Evolutionary conservation across 1,139 yeast genomes (phyloP).

Genomic region (Debaryomyces sp.): DNA sequence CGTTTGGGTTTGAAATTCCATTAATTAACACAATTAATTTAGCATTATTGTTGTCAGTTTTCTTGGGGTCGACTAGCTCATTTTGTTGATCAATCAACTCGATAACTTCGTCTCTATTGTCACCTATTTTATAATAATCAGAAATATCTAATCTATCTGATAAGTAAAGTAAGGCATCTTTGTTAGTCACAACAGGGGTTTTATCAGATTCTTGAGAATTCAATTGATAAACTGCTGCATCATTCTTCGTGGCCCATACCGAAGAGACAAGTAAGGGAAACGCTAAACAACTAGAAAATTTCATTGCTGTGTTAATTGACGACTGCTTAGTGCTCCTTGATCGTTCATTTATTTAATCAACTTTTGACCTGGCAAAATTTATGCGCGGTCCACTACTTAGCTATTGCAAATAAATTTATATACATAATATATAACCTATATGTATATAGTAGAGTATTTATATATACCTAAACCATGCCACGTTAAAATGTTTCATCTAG

Average conservation of each 20-base stretch:
- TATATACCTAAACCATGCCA: background rate
- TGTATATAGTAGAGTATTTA: background rate
- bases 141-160: conserved; percentile 47
- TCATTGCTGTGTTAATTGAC: conserved; percentile 13
- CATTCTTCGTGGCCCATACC: conserved; percentile 9
- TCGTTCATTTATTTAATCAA: conserved; percentile 1
- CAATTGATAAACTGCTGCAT: conserved; percentile 24
- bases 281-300: conserved; percentile 14
- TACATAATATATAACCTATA: background rate
- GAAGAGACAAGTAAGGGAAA: conserved; percentile 13
- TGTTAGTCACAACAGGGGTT: conserved; percentile 15
- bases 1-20: conserved; percentile 39
- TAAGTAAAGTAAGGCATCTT: conserved; percentile 34
- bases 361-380: conserved; percentile 1
- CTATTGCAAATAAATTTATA: conserved; percentile 2
- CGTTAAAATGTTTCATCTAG: conserved; percentile 34
- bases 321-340: background rate
- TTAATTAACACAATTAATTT: conserved; percentile 39
- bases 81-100: conserved; percentile 29
- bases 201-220: conserved; percentile 9
- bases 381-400: conserved; percentile 8
- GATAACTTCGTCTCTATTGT: conserved; percentile 26
- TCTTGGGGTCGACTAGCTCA: conserved; percentile 4
- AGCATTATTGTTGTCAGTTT: conserved; percentile 20
- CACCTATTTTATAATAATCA: conserved; percentile 34